Evolutionary conservation across 2,329 filamentous ascomycete genomes (phyloP).

Genomic region (Botryotinia narcissicola): DNA sequence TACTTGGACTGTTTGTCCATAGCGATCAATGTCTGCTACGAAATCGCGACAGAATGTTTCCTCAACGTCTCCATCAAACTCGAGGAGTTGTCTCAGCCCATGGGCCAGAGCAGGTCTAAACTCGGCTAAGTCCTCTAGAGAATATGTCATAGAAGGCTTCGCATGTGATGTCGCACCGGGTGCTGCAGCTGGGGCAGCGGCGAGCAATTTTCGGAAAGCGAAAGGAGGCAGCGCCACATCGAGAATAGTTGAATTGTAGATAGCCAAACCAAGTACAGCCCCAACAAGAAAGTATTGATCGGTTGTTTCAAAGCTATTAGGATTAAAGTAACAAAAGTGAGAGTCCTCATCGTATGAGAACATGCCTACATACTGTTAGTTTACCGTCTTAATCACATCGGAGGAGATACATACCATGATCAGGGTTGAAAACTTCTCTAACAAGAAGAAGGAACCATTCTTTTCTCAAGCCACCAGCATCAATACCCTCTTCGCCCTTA

Average conservation of each 20-base stretch:
- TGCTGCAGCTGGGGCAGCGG: conserved; percentile 65
- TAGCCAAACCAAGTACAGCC: conserved; percentile 81
- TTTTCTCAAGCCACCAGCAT: conserved; percentile 84
- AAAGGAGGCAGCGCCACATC: conserved; percentile 87
- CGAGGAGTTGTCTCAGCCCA: conserved; percentile 72
- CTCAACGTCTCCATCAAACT: conserved; percentile 82
- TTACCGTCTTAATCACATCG: conserved; percentile 1
- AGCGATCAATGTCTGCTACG: conserved; percentile 71
- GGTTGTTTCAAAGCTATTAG: conserved; percentile 82
- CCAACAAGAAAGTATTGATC: conserved; percentile 91
- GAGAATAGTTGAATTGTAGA: conserved; percentile 92
- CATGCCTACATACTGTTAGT: conserved; percentile 57
- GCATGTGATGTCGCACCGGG: conserved; percentile 55
- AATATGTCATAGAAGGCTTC: conserved; percentile 65
- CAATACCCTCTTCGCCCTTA: conserved; percentile 83
- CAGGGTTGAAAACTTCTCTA: conserved; percentile 85
- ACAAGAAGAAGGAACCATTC: conserved; percentile 92
- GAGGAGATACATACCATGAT: conserved; percentile 64
- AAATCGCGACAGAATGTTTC: conserved; percentile 80
- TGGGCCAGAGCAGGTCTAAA: conserved; percentile 73
- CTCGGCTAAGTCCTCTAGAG: conserved; percentile 78
- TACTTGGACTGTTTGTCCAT: conserved; percentile 64
- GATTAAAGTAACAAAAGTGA: conserved; percentile 89
- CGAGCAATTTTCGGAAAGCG: conserved; percentile 81
- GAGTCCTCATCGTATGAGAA: conserved; percentile 92